Percentiles rank a stretch among this genome's conserved stretches.
Conservation (phyloP, 176 grass and related monocot genomes). For the Oryza glaberrima region DNA sequence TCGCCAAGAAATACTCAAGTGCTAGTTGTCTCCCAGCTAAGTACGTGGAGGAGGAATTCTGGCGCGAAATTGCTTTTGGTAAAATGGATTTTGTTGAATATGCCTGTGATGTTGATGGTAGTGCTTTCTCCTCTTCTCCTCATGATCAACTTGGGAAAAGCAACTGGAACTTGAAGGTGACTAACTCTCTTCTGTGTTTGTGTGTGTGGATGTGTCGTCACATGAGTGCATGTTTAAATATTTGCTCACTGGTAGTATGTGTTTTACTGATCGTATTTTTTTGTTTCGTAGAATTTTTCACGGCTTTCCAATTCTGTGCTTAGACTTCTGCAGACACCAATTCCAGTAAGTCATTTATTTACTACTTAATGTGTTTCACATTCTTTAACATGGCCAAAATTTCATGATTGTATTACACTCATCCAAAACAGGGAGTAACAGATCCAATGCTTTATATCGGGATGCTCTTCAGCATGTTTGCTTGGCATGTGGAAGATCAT, state of each 20-base stretch:
- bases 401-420: conserved; percentile 32
- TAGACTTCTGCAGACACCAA: conserved; percentile 68
- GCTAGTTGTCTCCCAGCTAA: conserved; percentile 72
- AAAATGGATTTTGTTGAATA: conserved; percentile 96
- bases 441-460: conserved; percentile 99
- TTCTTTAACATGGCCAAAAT: not conserved
- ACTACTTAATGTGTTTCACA: not conserved
- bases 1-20: conserved; percentile 87
- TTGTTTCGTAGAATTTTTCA: conserved; percentile 72
- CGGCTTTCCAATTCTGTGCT: conserved; percentile 77
- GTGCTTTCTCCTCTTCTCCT: conserved; percentile 93
- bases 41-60: conserved; percentile 95
- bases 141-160: conserved; percentile 85
- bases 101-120: conserved; percentile 98
- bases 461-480: conserved; percentile 99
- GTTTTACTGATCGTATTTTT: conserved; percentile 25
- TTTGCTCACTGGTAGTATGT: not conserved
- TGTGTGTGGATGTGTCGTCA: not conserved
- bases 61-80: conserved; percentile 96
- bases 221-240: not conserved
- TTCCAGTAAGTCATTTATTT: conserved; percentile 76
- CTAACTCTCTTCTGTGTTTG: not conserved
- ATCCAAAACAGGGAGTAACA: conserved; percentile 84
- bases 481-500: conserved; percentile 99
- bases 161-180: conserved; percentile 98